Evolutionary conservation across 331 rosid species (phyloP).

Genomic region (Quercus lobata): DNA sequence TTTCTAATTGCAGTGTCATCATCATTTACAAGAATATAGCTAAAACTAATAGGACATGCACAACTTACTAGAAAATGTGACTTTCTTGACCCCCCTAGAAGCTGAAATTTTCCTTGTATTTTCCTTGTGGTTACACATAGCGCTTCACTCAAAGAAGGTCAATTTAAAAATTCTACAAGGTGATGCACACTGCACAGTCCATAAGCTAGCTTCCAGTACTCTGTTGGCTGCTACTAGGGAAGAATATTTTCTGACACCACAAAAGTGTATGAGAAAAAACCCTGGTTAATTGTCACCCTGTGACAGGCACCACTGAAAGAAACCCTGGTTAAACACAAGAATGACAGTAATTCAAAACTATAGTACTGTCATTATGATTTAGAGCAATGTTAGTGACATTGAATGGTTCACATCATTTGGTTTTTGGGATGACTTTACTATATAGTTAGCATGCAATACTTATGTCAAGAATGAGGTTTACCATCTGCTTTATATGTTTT

Average conservation of each 20-base stretch:
- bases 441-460: too few species aligned
- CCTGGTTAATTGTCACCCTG: neutral
- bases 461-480: too few species aligned
- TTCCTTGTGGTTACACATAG: neutral
- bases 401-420: too few species aligned
- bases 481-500: too few species aligned
- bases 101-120: neutral
- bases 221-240: neutral
- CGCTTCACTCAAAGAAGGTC: neutral
- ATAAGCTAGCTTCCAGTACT: neutral
- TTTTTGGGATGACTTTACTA: too few species aligned
- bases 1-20: too few species aligned
- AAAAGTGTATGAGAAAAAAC: neutral
- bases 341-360: neutral
- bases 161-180: neutral
- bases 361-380: neutral
- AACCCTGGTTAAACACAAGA: neutral
- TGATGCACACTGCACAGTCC: neutral
- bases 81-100: neutral
- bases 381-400: too few species aligned
- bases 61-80: neutral
- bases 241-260: neutral
- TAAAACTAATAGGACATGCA: neutral
- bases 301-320: neutral
- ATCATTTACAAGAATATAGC: neutral